Conservation (phyloP, 768 basidiomycete species). For the Solioccasus polychromus region DNA sequence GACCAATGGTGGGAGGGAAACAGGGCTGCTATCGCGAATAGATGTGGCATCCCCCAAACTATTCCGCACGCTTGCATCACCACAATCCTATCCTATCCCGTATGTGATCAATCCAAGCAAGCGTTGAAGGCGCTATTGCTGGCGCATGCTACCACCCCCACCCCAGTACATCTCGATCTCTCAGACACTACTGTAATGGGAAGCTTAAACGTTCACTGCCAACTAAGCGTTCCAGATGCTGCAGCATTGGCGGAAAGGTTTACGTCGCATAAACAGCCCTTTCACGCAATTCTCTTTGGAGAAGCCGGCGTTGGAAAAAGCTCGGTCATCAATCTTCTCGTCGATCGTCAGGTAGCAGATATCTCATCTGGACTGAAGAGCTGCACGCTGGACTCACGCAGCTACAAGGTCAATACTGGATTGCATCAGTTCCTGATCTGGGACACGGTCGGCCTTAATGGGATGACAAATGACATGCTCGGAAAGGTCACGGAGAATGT, state of each 20-base stretch:
- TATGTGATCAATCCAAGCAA: constrained; percentile 14
- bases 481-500: constrained; percentile 4
- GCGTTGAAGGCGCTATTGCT: constrained; percentile 9
- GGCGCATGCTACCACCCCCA: constrained; percentile 4
- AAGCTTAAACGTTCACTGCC: constrained; percentile 12
- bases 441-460: constrained; percentile 34
- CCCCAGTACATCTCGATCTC: constrained; percentile 16
- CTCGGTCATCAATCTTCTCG: constrained; percentile 40
- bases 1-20: constrained; percentile 40
- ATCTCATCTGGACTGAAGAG: constrained; percentile 26
- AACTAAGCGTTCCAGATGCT: constrained; percentile 12
- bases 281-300: constrained; percentile 39
- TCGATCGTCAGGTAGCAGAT: constrained; percentile 18
- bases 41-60: constrained; percentile 14
- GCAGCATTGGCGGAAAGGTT: constrained; percentile 11
- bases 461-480: too few relatives aligned
- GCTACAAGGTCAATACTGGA: constrained; percentile 24
- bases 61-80: constrained; percentile 20
- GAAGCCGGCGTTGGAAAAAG: constrained; percentile 41
- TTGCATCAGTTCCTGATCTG: constrained; percentile 24
- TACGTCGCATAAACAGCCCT: constrained; percentile 9
- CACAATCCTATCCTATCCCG: constrained; percentile 2
- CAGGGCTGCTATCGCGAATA: too few relatives aligned
- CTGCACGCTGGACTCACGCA: constrained; percentile 32
- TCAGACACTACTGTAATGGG: constrained; percentile 1